phyloP scores from a whole-genome alignment of 306 rosid species.

The Hippophae gyantsensis region DNA sequence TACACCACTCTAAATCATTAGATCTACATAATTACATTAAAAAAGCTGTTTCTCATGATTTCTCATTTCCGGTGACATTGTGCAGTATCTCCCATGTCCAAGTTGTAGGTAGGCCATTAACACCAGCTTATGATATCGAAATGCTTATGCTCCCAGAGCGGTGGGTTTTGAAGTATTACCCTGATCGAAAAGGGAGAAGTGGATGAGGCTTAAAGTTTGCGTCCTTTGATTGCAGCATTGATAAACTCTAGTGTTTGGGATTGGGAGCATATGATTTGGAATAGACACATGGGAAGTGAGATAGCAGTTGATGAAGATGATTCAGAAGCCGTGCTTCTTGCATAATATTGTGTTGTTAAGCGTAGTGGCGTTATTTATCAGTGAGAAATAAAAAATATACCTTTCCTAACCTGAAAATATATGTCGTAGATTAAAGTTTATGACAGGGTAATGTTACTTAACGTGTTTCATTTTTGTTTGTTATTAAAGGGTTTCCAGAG shows the following conservation, averaged over 20 bases:
- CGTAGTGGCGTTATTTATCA: too few species aligned
- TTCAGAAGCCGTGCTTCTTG: neutral
- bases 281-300: slow-evolving; percentile 19
- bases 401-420: too few species aligned
- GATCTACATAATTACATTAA: too few species aligned
- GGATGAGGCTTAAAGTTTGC: slow-evolving; percentile 20
- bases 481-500: too few species aligned
- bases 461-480: too few species aligned
- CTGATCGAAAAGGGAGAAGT: slow-evolving; percentile 9
- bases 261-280: slow-evolving; percentile 25
- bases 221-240: slow-evolving; percentile 16
- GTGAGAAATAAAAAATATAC: too few species aligned
- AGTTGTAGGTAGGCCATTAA: slow-evolving; percentile 35
- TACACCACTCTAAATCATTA: too few species aligned
- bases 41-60: too few species aligned
- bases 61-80: neutral
- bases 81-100: slow-evolving; percentile 48
- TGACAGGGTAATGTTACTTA: too few species aligned
- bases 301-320: slow-evolving; percentile 9
- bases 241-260: slow-evolving; percentile 14
- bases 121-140: slow-evolving; percentile 22
- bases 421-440: too few species aligned
- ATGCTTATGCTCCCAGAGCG: slow-evolving; percentile 20
- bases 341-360: neutral
- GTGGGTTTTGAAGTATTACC: slow-evolving; percentile 31